A percentile compares a stretch with the other conserved stretches of the same genome.
Conservation (phyloP, 2,329 filamentous ascomycete genomes). For the Penicillium sp. region DNA sequence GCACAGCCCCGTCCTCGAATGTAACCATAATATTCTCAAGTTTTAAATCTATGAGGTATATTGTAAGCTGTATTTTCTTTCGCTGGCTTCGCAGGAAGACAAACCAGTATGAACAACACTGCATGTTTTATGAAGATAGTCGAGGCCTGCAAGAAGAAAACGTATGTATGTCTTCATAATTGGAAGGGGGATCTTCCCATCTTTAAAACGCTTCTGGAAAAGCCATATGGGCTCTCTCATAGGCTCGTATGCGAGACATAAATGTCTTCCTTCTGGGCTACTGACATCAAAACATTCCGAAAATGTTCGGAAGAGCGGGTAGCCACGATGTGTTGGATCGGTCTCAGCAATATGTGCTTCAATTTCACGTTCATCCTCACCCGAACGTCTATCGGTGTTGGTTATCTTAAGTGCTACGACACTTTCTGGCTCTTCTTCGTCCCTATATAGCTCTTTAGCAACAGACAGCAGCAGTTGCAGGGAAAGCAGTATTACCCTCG, state of each 20-base stretch:
- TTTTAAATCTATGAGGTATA: conserved; percentile 36
- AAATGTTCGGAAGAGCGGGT: conserved; percentile 18
- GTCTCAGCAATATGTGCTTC: conserved; percentile 36
- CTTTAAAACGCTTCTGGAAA: neutral
- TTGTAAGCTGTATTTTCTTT: neutral
- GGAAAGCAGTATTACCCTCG: conserved; percentile 1
- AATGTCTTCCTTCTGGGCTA: conserved; percentile 18
- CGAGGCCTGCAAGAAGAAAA: conserved; percentile 38
- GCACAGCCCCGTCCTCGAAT: conserved; percentile 26
- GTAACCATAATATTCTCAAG: conserved; percentile 47
- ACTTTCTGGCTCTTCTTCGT: conserved; percentile 16
- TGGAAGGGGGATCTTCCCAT: neutral
- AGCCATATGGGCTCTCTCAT: conserved; percentile 40
- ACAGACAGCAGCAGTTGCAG: neutral
- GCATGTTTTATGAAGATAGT: conserved; percentile 47
- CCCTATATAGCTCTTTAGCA: neutral
- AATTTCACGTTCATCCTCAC: conserved; percentile 41
- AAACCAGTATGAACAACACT: conserved; percentile 45
- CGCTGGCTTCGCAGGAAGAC: neutral
- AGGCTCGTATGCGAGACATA: conserved; percentile 37
- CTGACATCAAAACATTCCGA: conserved; percentile 5
- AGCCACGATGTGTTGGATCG: conserved; percentile 25
- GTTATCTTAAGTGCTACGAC: conserved; percentile 31
- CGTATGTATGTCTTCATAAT: conserved; percentile 1
- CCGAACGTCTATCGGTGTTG: conserved; percentile 24